Evolutionary conservation across 164 flowering plant genomes (phyloP), one percentile per base, ranked within the genome.

Genomic region (Tinospora cordifolia): DNA sequence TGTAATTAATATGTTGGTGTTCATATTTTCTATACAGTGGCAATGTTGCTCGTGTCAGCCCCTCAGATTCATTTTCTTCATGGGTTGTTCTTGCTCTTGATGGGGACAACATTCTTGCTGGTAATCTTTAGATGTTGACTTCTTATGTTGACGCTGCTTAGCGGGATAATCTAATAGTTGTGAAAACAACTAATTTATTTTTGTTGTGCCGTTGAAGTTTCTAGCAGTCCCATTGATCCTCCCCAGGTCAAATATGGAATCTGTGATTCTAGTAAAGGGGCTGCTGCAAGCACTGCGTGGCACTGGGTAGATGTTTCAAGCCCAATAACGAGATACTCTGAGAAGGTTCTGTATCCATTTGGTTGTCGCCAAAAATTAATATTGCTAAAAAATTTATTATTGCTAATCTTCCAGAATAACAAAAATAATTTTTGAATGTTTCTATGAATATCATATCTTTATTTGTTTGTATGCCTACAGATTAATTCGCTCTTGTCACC

Each of bases 41-140:
- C 39, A 71, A 72, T 40, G 81, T 92, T 40, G 74, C 80, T 73
- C 84, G 90, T 13, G 78, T 90, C 62, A 87, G 86, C 75, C 95
- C 99, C 27, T 41, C 65, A 47, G 81, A 84, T 51, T 86, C 97
- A 69, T 67, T 74, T 58, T 79, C 72, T 75, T 87, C 93, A 11
- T 95, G 99, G 97, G 80, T 75, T 69, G 70, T 87, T 75, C 93
- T 92, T 79, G 77, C 98, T 2, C 74, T 95, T 17, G 94, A 95
- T 75, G 90, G 86, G 70, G 87, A 92, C 82, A 83, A 83, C 75
- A 78, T 92, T 72, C 75, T 95, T 78, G 87, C 97, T n/a, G 94
- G 99, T 92, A 87, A 71, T 39, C 41, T 30, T 44, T 26, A 64
- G 44, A 62, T 60, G n/a, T 64, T 57, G 57, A 63, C 75, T 8